Percentiles rank a stretch among this genome's conserved stretches.
Conservation (phyloP, 2,329 filamentous ascomycete species). For the Phaeosphaeriaceae sp. region DNA sequence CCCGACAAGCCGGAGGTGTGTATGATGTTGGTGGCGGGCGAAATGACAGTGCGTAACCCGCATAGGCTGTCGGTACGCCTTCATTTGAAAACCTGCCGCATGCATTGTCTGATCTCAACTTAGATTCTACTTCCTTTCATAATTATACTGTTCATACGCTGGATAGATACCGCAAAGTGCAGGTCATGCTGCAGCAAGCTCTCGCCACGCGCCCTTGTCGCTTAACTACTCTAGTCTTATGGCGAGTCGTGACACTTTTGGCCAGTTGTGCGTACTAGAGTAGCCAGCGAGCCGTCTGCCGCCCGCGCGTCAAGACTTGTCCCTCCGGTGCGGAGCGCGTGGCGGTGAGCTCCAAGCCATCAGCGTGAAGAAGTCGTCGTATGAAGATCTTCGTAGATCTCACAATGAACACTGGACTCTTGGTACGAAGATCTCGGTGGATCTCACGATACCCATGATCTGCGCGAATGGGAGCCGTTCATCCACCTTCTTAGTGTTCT, state of each 20-base stretch:
- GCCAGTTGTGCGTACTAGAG: neutral
- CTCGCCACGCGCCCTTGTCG: neutral
- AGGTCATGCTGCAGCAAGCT: neutral
- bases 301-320: neutral
- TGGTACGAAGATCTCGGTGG: neutral
- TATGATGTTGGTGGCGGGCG: neutral
- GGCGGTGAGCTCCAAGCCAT: neutral
- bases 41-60: neutral
- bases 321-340: neutral
- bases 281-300: neutral
- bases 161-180: neutral
- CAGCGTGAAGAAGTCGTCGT: neutral
- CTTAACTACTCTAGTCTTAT: neutral
- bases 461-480: neutral
- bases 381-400: neutral
- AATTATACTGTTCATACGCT: neutral
- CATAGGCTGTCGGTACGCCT: neutral
- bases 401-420: neutral
- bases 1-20: neutral
- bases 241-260: neutral
- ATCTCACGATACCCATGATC: neutral
- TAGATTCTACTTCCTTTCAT: neutral
- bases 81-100: neutral
- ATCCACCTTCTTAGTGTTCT: neutral
- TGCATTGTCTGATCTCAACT: neutral